Percentiles rank a stretch among this genome's conserved stretches.
Evolutionary conservation across 73 alveolate genomes (phyloP).

Genomic region (Paramecium pentaurelia): DNA sequence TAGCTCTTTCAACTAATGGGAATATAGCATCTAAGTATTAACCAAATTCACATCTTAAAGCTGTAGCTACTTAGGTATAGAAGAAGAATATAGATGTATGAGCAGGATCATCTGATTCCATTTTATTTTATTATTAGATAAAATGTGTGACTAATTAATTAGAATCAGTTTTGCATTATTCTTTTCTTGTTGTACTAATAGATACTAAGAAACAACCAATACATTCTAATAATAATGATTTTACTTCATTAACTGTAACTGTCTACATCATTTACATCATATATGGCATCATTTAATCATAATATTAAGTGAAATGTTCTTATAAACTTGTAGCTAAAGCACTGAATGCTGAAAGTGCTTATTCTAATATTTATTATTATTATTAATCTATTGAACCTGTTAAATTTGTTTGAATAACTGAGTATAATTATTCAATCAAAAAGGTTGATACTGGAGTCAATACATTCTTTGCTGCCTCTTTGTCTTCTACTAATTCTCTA

Average conservation of each 20-base stretch:
- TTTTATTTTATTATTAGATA: slow-evolving; percentile 11
- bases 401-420: slow-evolving; percentile 29
- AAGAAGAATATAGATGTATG: slow-evolving; percentile 49
- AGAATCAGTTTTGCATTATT: slow-evolving; percentile 6
- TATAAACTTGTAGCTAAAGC: slow-evolving; percentile 25
- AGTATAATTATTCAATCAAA: neutral
- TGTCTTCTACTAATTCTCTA: slow-evolving; percentile 42
- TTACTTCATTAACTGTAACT: neutral
- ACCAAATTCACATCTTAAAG: slow-evolving; percentile 42
- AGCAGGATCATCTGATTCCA: slow-evolving; percentile 56
- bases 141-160: slow-evolving; percentile 6
- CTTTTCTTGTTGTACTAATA: slow-evolving; percentile 30
- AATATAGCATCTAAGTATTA: neutral
- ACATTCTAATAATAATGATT: slow-evolving; percentile 40
- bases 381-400: neutral
- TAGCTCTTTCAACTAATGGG: slow-evolving; percentile 40
- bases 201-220: slow-evolving; percentile 48
- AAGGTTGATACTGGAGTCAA: slow-evolving; percentile 20
- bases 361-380: slow-evolving; percentile 43
- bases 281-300: slow-evolving; percentile 45
- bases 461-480: slow-evolving; percentile 14
- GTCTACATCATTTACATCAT: slow-evolving; percentile 6
- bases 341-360: slow-evolving; percentile 48
- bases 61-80: slow-evolving; percentile 48
- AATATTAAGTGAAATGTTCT: slow-evolving; percentile 43